Base-by-base conservation (phyloP, 176 grass and related monocot species). In the Triticum urartu region DNA sequence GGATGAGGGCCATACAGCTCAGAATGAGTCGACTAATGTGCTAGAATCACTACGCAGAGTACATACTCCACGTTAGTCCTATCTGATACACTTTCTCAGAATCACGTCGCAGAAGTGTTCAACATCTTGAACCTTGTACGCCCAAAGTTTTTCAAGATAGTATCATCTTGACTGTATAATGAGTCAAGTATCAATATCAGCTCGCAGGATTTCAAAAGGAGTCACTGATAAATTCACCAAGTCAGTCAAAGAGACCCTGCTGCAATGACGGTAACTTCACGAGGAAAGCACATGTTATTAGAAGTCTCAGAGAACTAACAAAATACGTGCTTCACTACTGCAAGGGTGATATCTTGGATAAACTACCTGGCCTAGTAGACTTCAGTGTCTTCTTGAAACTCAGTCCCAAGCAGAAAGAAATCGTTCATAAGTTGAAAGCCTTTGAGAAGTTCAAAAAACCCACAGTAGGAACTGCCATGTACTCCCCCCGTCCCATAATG, bases 1-100 rank as follows among this genome's bases (percentile, higher is more conserved):
- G 25, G 94, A 98, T 8, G 97, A 98, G 86, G 94, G 97, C 47
- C 97, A 98, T 82, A 98, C 90, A 40, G 88, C 97, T 82, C 88
- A 90, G 82, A 98, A 92, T 94, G 64, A 75, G 78, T 90, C 94
- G 24, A 98, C 97, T 39, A 82, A 92, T 84, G 91, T 95, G 30
- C 83, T 94, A 79, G 90, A 84, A 50, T 92, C 93, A 75, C 88
- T 98, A 56, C 83, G 82, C 18, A 94, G 91, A 87, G 93, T 98
- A 45, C 79, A 89, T 88, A 98, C 96, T 22, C 87, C 80, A 85
- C 88, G 91, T 58, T 94, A 98, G 93, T 98, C 68, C 91, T 98
- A 54, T 95, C 40, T 61, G 96, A 93, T 56, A 98, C 93, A 25
- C 86, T 98, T 69, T 94, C 95, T 59, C 93, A 98, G 85, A 98